Base-by-base conservation (phyloP, 148 eudicot genomes). In the Rheum nobile region DNA sequence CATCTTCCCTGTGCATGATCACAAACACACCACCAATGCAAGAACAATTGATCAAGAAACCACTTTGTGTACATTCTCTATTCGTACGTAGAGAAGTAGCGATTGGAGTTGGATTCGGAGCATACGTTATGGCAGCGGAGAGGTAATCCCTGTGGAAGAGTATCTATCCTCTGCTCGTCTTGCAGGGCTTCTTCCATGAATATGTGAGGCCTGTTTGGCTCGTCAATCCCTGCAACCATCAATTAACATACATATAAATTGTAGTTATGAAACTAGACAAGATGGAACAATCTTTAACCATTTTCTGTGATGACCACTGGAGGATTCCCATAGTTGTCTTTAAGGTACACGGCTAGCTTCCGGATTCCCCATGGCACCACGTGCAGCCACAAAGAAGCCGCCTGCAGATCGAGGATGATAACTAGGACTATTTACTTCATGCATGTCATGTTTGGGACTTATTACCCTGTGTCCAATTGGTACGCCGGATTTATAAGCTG, bases 331-430 rank as follows among this genome's bases (percentile, higher is more conserved):
- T 94, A 94, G 76, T 80, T 89, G 41, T 86, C 84, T 71, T 84
- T 87, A n/a, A 94, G 73, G 74, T 94, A 84, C 19, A 72, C 78
- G 12, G 85, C 79, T 76, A 94, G 44, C 47, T 86, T 89, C 28
- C 92, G 77, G 43, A 94, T 81, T 3, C 97, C 98, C 98, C 97
- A 94, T 9, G 98, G 97, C n/a, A 94, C 98, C 6, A 94, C 87
- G 75, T 80, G 89, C 47, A 94, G 72, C 98, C 98, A 94, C 70
- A 83, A 70, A 39, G 98, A 94, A 72, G 91, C 97, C 72, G 93
- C 89, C 98, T 94, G 68, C 12, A 84, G 4, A 47, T 1, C 37
- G n/a, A n/a, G n/a, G n/a, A 17, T 44, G 48, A 44, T 44, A 44
- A 44, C 48, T 44, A 44, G 59, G 48, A 44, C 8, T 6, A 52